Evolutionary conservation across 192 early-diverging fungal species (phyloP), one percentile per base, ranked within the genome.

Genomic region (Entomortierella lignicola): DNA sequence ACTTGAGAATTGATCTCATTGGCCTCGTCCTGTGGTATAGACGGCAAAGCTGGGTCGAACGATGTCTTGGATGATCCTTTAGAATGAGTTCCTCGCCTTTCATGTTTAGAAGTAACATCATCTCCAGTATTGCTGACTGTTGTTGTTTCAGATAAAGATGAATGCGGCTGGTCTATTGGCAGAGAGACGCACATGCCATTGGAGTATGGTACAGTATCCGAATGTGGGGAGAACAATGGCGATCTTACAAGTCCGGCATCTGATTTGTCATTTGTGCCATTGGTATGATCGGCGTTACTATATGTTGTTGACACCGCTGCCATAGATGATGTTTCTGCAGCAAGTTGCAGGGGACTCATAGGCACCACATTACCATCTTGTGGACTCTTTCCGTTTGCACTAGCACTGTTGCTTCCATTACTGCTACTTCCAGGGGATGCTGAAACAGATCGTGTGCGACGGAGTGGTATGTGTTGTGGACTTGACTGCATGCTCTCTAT

Each of bases 101-200:
- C 74, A 30, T 68, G 26, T 26, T 61, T 34, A 21, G 60, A 39
- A 21, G 29, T 20, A 26, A 31, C 31, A 21, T 55, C 50, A 1
- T 69, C 57, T 25, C 50, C 67, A 26, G 26, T 34, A 23, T 41
- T 4, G 29, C 37, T 68, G 15, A 4, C 15, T 30, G 52, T 31
- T 27, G 42, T 56, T 25, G 58, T 42, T 15, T 55, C 57, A 17
- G 57, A 51, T 25, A 63, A 60, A 2, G 23, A 31, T 0, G 50
- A 54, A 0, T 66, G 56, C 0, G 62, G 20, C 23, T 52, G 56
- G 39, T 51, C 60, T 42, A 77, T 77, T 1, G 72, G 72, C 31
- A 77, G 13, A 1, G 72, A 60, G 11, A 68, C 42, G 39, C 72
- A 77, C 72, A 77, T 77, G 1, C 66, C 66, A 17, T 69, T 77